phyloP scores from a whole-genome alignment of 164 flowering plant species.

The Malania oleifera region DNA sequence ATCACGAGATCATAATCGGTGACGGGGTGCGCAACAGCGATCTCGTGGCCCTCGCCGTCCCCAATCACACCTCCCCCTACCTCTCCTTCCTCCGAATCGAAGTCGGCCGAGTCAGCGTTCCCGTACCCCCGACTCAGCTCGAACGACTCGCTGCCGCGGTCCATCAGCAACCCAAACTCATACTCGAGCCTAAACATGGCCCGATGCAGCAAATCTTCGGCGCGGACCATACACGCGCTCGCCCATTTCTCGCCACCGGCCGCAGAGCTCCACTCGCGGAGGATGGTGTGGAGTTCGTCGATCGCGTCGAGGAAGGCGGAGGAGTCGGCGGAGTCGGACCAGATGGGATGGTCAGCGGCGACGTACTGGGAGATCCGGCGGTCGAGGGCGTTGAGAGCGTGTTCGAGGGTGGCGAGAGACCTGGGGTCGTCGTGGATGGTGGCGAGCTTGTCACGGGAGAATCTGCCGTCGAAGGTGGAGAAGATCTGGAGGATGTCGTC shows the following conservation, averaged over 20 bases:
- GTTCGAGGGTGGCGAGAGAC: slow-evolving; percentile 35
- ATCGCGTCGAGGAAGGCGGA: slow-evolving; percentile 66
- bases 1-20: slow-evolving; percentile 63
- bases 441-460: slow-evolving; percentile 72
- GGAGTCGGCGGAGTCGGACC: slow-evolving; percentile 73
- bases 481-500: slow-evolving; percentile 87
- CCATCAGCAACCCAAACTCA: slow-evolving; percentile 64
- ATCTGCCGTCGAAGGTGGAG: slow-evolving; percentile 79
- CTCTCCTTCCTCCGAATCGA: slow-evolving; percentile 48
- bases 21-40: slow-evolving; percentile 73
- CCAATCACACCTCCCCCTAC: slow-evolving; percentile 10
- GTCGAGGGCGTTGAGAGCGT: slow-evolving; percentile 40
- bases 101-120: slow-evolving; percentile 15
- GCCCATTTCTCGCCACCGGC: slow-evolving; percentile 49
- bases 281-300: slow-evolving; percentile 50
- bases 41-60: slow-evolving; percentile 29
- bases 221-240: slow-evolving; percentile 51
- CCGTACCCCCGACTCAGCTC: slow-evolving; percentile 19
- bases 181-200: slow-evolving; percentile 74
- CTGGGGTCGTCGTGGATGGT: slow-evolving; percentile 28
- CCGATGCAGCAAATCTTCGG: slow-evolving; percentile 72
- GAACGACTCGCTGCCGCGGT: slow-evolving; percentile 44
- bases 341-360: slow-evolving; percentile 55
- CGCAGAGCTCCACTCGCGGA: slow-evolving; percentile 52
- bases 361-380: slow-evolving; percentile 62